Base-by-base conservation (phyloP, 139 green algal genomes). In the Picochlorum sp. region DNA sequence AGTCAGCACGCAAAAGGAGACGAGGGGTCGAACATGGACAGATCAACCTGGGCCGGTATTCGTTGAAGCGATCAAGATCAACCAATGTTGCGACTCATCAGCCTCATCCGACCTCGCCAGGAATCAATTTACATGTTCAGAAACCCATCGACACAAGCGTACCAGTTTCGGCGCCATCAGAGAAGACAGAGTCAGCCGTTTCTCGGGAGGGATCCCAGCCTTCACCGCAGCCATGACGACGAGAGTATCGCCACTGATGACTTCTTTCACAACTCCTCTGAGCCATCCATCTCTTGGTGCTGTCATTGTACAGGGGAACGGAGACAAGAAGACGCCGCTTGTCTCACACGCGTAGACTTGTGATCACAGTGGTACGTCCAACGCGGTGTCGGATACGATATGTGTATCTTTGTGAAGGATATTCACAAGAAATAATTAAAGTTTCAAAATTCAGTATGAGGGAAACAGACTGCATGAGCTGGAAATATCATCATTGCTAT, bases 171-270 rank as follows among this genome's bases (percentile, higher is more conserved):
- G 93, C 0, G 90, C 86, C 4, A 91, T 78, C 14, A 98, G 62
- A 0, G 81, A 94, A 0, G 86, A 84, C 9, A 98, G 73, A 8
- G 89, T 97, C 38, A 98, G 78, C 0, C 83, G 79, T 82, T 97
- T 98, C 72, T 98, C 91, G 3, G 90, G 86, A 8, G 90, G 85
- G 1, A 73, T 70, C 7, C 75, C 73, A 11, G 67, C 58, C 8
- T 68, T 76, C n/a, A 76, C 74, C 18, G 50, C 64, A 8, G 74
- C 87, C 16, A 83, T 77, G 32, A 98, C 76, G 1, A 95, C 76
- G 2, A 98, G 18, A 2, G 83, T 92, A 66, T 98, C 93, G 6
- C 91, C 93, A 21, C 57, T 85, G 0, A 72, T 55, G 4, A 98
- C 90, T 63, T 88, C 83, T 77, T 97, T 97, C 15, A 97, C 84